A percentile compares a stretch with the other conserved stretches of the same genome.
phyloP scores from a whole-genome alignment of 2,329 filamentous ascomycete genomes.

The Trichocomaceae sp. region DNA sequence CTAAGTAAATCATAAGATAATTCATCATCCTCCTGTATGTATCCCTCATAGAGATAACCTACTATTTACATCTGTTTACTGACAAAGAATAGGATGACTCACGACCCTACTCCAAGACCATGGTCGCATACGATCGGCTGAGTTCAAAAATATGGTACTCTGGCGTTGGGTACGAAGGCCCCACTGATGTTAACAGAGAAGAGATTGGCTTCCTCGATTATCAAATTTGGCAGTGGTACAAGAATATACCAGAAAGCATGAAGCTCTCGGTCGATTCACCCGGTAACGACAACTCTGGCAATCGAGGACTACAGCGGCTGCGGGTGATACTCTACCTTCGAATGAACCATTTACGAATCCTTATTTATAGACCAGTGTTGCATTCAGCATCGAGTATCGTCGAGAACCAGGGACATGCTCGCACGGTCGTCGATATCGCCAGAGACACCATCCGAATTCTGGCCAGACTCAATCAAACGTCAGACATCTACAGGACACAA shows the following conservation, averaged over 20 bases:
- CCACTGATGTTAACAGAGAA: constrained; percentile 60
- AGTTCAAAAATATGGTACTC: constrained; percentile 82
- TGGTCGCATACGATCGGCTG: constrained; percentile 78
- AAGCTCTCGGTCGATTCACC: constrained; percentile 53
- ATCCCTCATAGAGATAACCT: too few relatives aligned
- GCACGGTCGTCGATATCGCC: constrained; percentile 59
- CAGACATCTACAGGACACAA: constrained; percentile 57
- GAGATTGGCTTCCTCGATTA: constrained; percentile 76
- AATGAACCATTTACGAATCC: constrained; percentile 82
- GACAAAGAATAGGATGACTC: constrained; percentile 30
- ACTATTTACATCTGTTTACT: too few relatives aligned
- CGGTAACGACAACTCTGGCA: constrained; percentile 43
- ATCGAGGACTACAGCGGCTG: constrained; percentile 64
- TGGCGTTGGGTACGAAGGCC: constrained; percentile 63
- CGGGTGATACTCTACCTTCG: constrained; percentile 80
- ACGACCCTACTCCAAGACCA: constrained; percentile 68
- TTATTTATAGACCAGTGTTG: constrained; percentile 80
- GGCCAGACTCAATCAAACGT: constrained; percentile 55
- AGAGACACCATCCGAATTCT: constrained; percentile 59
- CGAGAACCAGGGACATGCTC: constrained; percentile 65
- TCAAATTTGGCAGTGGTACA: constrained; percentile 82
- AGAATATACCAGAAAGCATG: constrained; percentile 59
- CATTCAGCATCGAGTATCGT: constrained; percentile 79
- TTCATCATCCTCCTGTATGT: too few relatives aligned
- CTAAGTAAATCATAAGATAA: too few relatives aligned